A percentile compares a stretch with the other conserved stretches of the same genome.
Evolutionary conservation across 306 rosid genomes (phyloP).

Genomic region (Parietaria judaica): DNA sequence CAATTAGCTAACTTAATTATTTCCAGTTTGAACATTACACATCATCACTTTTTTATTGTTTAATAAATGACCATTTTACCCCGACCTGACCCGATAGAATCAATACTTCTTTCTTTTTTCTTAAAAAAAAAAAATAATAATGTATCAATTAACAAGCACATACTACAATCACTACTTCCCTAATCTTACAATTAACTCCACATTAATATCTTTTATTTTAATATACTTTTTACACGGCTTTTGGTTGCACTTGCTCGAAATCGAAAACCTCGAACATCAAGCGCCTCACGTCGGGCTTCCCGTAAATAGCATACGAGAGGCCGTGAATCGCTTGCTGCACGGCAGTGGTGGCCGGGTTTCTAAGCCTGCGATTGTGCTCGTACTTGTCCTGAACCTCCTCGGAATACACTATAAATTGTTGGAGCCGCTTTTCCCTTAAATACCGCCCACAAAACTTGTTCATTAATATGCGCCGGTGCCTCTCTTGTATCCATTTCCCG

Average conservation of each 20-base stretch:
- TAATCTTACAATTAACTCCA: slow-evolving; percentile 7
- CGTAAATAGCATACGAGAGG: slow-evolving; percentile 74
- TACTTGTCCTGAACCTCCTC: slow-evolving; percentile 54
- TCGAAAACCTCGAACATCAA: slow-evolving; percentile 91
- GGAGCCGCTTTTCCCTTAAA: slow-evolving; percentile 74
- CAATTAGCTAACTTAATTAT: no score
- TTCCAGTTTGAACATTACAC: no score
- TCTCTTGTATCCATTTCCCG: slow-evolving; percentile 79
- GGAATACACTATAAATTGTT: slow-evolving; percentile 41
- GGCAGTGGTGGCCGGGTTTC: slow-evolving; percentile 81
- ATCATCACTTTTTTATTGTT: no score
- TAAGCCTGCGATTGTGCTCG: slow-evolving; percentile 65
- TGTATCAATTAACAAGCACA: not conserved
- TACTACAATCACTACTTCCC: slow-evolving; percentile 5
- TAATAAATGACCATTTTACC: no score
- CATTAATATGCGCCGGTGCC: slow-evolving; percentile 76
- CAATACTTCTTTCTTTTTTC: no score
- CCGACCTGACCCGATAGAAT: no score
- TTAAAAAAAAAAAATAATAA: not conserved
- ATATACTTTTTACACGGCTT: slow-evolving; percentile 44
- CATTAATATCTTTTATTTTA: not conserved
- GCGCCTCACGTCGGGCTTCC: slow-evolving; percentile 90
- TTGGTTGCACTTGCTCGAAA: slow-evolving; percentile 87
- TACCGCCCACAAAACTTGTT: slow-evolving; percentile 85
- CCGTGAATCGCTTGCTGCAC: slow-evolving; percentile 93